A percentile compares a stretch with the other conserved stretches of the same genome.
Conservation (phyloP, 495 filamentous ascomycete genomes). For the Penicillium egyptiacum region DNA sequence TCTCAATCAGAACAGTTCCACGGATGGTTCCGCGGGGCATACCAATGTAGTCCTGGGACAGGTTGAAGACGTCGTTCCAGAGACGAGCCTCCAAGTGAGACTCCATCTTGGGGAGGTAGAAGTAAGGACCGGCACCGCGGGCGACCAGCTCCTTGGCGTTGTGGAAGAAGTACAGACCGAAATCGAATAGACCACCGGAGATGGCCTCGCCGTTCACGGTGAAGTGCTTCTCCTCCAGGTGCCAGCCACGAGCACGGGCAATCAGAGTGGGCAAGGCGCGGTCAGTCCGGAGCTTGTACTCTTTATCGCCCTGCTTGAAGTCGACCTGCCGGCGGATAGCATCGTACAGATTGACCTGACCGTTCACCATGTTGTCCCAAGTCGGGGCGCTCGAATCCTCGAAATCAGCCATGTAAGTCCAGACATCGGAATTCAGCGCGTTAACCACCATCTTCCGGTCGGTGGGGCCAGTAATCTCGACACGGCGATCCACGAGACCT, state of each 20-base stretch:
- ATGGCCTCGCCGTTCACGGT: constrained; percentile 95
- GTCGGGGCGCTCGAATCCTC: constrained; percentile 97
- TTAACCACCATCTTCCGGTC: constrained; percentile 99
- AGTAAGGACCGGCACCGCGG: constrained; percentile 88
- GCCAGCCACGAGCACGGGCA: constrained; percentile 86
- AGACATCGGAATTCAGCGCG: constrained; percentile 93
- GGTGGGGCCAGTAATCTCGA: constrained; percentile 98
- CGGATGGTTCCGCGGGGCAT: constrained; percentile 91
- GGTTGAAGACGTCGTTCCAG: constrained; percentile 99
- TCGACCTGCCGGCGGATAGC: constrained; percentile 93
- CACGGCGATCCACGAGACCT: constrained; percentile 87
- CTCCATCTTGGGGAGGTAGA: constrained; percentile 99
- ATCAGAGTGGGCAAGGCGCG: constrained; percentile 77
- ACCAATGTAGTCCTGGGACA: constrained; percentile 87
- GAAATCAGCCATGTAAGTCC: constrained; percentile 99
- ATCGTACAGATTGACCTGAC: constrained; percentile 97
- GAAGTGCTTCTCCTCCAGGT: constrained; percentile 98
- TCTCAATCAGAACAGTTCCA: constrained; percentile 96
- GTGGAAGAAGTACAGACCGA: constrained; percentile 99
- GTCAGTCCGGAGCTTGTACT: constrained; percentile 95
- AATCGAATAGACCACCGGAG: constrained; percentile 92
- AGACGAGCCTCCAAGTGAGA: constrained; percentile 94
- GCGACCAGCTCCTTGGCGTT: constrained; percentile 88
- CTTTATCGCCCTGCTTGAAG: constrained; percentile 93
- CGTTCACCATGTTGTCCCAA: constrained; percentile 99